Evolutionary conservation across 345 rosid species (phyloP), one percentile per base, ranked within the genome.

Genomic region (Brassica incana): DNA sequence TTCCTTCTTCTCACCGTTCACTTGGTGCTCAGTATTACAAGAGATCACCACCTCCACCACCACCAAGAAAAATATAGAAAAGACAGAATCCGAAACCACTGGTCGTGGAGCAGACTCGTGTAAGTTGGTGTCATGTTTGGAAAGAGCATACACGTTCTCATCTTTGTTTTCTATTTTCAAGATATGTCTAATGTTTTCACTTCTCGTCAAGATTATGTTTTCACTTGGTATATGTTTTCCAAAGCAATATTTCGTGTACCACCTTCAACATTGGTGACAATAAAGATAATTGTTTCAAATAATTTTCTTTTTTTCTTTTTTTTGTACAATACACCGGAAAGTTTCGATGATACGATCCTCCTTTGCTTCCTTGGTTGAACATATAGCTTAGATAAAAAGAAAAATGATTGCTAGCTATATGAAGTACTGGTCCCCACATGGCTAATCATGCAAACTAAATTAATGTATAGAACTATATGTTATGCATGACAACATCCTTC

Each of bases 11-110:
- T 43, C 79, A 76, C 45, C 74, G 79, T 3, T 68, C 79, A 59
- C 79, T 76, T 43, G 79, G 79, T 16, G 79, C 74, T 43, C 2
- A 45, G 1, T 68, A 5, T 59, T 76, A 68, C 68, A 1, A 59
- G 73, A 76, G 67, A 67, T 76, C 72, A 25, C 61, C 79, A 0
- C 73, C 79, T 38, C 74, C 79, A 16, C 79, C 74, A 40, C 74
- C 79, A 16, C 60, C 45, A 11, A 27, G 2, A 29, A 2, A 36
- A 27, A 27, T 1, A 1, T 12, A 18, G 2, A 33, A 1, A 72
- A 60, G 58, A 36, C 9, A 40, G 68, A 10, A 48, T 40, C 45
- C 33, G 30, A 60, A 59, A 23, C 64, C 64, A 76, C 59, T 8
- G 73, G 36, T 63, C 32, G 27, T 43, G 62, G 8, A 29, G 30